Percentiles rank a stretch among this genome's conserved stretches.
Conservation (phyloP, 768 basidiomycete genomes). For the Dentipellis sp. region DNA sequence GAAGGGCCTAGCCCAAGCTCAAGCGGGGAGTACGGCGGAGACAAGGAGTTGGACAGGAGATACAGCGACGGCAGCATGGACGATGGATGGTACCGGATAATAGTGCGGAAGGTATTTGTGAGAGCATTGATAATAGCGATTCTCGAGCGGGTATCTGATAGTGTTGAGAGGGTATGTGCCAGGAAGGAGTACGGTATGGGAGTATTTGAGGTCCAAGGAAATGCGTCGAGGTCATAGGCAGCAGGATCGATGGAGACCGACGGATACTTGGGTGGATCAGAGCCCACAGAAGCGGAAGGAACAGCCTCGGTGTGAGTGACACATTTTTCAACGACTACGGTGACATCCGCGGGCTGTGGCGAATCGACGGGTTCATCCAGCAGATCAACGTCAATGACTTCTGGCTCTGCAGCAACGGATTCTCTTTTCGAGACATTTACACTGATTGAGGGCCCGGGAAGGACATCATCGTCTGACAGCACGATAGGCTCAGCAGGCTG, state of each 20-base stretch:
- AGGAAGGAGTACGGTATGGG: slow-evolving; percentile 66
- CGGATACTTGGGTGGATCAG: slow-evolving; percentile 14
- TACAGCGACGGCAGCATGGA: slow-evolving; percentile 74
- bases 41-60: slow-evolving; percentile 72
- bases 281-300: no score
- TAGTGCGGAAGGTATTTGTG: slow-evolving; percentile 65
- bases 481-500: background rate
- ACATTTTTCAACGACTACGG: background rate
- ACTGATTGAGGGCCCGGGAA: background rate
- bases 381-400: slow-evolving; percentile 27
- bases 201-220: slow-evolving; percentile 30
- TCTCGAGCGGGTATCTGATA: slow-evolving; percentile 65
- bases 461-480: background rate
- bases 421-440: background rate
- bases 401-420: slow-evolving; percentile 1
- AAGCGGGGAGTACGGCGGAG: slow-evolving; percentile 62
- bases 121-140: slow-evolving; percentile 58
- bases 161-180: slow-evolving; percentile 46
- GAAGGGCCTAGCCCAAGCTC: slow-evolving; percentile 66
- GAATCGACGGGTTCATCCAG: slow-evolving; percentile 10
- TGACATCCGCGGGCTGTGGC: background rate
- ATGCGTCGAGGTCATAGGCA: slow-evolving; percentile 31
- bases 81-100: slow-evolving; percentile 53
- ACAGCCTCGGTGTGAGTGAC: background rate
- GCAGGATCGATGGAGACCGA: slow-evolving; percentile 42